Base-by-base conservation (phyloP, 1,139 yeast species). In the Geotrichum australiense region DNA sequence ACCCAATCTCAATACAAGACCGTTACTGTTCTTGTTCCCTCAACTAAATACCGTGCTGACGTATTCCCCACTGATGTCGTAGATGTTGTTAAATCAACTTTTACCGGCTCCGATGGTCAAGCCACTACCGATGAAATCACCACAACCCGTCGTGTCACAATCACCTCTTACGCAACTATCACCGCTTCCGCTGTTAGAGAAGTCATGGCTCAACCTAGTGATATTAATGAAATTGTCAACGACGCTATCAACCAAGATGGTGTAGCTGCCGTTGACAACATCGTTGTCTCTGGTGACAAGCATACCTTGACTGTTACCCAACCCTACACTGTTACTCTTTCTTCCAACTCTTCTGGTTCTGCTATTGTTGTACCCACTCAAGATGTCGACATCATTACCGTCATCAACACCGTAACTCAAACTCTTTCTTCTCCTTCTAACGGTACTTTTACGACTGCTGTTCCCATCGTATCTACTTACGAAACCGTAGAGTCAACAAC, bases 311-410 rank as follows among this genome's bases (percentile, higher is more conserved):
- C 43, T 19, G 36, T 35, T 10, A 35, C 43, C 4, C 26, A 41
- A n/a, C 36, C 39, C 14, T 14, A 31, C 20, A 30, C 22, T 11
- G 23, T 31, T n/a, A 35, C 39, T 10, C 20, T 36, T 23, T 16
- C 31, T 12, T 18, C 35, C 12, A 16, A 27, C 27, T 27, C 37
- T 12, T 5, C 37, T 25, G 29, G 26, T 14, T 10, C 35, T 19
- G 30, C 31, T n/a, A 14, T 15, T 12, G 43, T 34, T 10, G 20
- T 35, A 8, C 28, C 41, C 14, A 15, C 38, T 20, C 15, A 31
- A 10, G 43, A 41, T 18, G 32, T 33, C 27, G 44, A 41, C 22
- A 41, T 38, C 12, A 21, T 41, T 18, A 36, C 41, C 14, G 22
- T 36, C 20, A 37, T 30, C 4, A 16, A 23, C 5, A 14, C 20